Conservation (phyloP, 176 grass and related monocot genomes). For the Tillandsia fasciculata region DNA sequence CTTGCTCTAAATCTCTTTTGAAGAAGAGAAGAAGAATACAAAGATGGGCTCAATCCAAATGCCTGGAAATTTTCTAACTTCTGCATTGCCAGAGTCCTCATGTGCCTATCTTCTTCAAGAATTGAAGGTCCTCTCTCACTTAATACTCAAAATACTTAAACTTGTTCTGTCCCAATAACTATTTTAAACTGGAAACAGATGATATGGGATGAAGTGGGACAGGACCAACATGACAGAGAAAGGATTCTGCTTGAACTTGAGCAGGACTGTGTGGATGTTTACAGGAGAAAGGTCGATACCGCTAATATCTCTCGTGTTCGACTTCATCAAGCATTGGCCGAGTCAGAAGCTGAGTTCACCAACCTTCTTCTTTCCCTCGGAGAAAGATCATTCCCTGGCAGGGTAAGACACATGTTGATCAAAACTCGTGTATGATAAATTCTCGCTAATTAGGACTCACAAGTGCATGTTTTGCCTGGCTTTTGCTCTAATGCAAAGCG, state of each 20-base stretch:
- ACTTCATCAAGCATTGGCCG: slow-evolving; percentile 88
- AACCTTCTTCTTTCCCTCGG: slow-evolving; percentile 93
- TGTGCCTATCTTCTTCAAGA: slow-evolving; percentile 88
- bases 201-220: slow-evolving; percentile 96
- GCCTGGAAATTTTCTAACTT: slow-evolving; percentile 25
- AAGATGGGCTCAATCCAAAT: slow-evolving; percentile 66
- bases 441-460: too few relatives aligned
- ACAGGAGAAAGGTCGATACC: slow-evolving; percentile 84
- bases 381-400: slow-evolving; percentile 80
- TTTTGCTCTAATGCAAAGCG: too few relatives aligned
- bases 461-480: too few relatives aligned
- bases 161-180: neutral
- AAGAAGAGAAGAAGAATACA: slow-evolving; percentile 11
- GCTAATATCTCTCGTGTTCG: slow-evolving; percentile 70
- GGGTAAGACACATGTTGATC: slow-evolving; percentile 30
- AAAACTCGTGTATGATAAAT: too few relatives aligned
- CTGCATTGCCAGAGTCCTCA: slow-evolving; percentile 55
- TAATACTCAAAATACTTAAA: neutral
- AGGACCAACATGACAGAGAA: slow-evolving; percentile 62
- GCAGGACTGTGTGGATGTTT: slow-evolving; percentile 75
- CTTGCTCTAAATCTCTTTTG: neutral
- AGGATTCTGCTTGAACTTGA: slow-evolving; percentile 64
- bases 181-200: slow-evolving; percentile 38
- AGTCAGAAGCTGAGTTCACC: slow-evolving; percentile 86
- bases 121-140: slow-evolving; percentile 45